Base-by-base conservation (phyloP, 1,284 basidiomycete species). In the Moesziomyces antarcticus region DNA sequence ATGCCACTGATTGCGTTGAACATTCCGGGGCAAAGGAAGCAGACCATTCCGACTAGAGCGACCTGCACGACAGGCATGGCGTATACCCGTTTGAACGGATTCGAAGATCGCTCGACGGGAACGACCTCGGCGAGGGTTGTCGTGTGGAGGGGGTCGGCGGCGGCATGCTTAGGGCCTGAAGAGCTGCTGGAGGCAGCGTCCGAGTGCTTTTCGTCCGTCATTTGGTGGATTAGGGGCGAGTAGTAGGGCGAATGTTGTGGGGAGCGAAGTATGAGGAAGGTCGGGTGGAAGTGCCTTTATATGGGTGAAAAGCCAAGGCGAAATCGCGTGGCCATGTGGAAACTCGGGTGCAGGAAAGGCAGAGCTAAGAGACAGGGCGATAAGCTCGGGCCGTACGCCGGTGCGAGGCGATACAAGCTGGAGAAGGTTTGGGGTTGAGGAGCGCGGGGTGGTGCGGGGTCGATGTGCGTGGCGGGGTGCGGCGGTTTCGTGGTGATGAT, bases 1-100 rank as follows among this genome's bases (percentile, higher is more conserved):
- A 88, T 84, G 55, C 88, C 88, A 10, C 83, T 85, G 48, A 88
- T 82, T 20, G 88, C 88, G 58, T 85, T 87, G 85, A 87, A 88
- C 85, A 88, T 86, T 58, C 88, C 88, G 27, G 86, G 85, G 14
- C 86, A 86, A 20, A 85, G 84, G 73, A 87, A 86, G 70, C 78
- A 81, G 24, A 78, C 80, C 25, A 83, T 55, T 43, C 78, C 77
- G 51, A 70, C 52, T 43, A 60, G 62, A 41, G 68, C 40, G 10
- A 49, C 47, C 45, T 78, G 70, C 7, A 64, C 16, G 24, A 73
- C 21, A 20, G 70, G 70, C 46, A 53, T 46, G 42, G 37, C 52
- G 53, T 73, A 73, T 35, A 49, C 16, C 20, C 65, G 64, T 41
- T 51, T 56, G 46, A 64, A 2, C 11, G 60, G 50, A 33, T 64